Base-by-base conservation (phyloP, 129 eudicot genomes). In the Lactuca saligna region DNA sequence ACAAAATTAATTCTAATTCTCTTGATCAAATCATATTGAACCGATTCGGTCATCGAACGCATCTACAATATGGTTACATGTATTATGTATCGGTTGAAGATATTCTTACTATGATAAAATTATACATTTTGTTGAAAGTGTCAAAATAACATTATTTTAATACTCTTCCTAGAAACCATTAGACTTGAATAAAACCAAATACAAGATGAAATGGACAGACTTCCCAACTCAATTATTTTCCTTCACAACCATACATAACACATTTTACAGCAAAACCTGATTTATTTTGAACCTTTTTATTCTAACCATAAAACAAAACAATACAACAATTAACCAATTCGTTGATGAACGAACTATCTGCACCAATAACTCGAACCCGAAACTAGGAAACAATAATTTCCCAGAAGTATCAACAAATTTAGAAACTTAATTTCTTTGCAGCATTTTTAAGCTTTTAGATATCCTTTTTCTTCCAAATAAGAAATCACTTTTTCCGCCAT, bases 391-490 rank as follows among this genome's bases (percentile, higher is more conserved):
- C 82, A 31, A 56, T n/a, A 29, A 66, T 84, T 84, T 75, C 86
- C 86, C 61, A 57, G 25, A 29, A 25, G 29, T 62, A 46, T 4
- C 2, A 10, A 46, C 15, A 46, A 46, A 46, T 46, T 46, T 2
- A 46, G 3, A 11, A 12, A 46, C 51, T 11, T 0, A 46, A 4
- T 66, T 10, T n/a, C n/a, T n/a, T 60, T 44, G 20, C 63, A 66
- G 64, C 41, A 57, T 32, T 61, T 20, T 44, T 82, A 86, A 8
- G 91, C 83, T 55, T 84, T 67, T 66, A 91, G 84, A 71, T 92
- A 92, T 8, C 96, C 96, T 59, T 92, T 85, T 63, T 64, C 78
- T 50, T 88, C 94, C 86, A 92, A 68, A 85, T 84, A 88, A 4
- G 88, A 78, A 50, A 88, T 65, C 70, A 92, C 91, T 70, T 71